Percentiles rank a stretch among this genome's conserved stretches.
These are phyloP conservation scores for Lichtheimia ornata DNA, from an alignment of 371 early-diverging fungal genomes.

Conservation along the genomic window DNA sequence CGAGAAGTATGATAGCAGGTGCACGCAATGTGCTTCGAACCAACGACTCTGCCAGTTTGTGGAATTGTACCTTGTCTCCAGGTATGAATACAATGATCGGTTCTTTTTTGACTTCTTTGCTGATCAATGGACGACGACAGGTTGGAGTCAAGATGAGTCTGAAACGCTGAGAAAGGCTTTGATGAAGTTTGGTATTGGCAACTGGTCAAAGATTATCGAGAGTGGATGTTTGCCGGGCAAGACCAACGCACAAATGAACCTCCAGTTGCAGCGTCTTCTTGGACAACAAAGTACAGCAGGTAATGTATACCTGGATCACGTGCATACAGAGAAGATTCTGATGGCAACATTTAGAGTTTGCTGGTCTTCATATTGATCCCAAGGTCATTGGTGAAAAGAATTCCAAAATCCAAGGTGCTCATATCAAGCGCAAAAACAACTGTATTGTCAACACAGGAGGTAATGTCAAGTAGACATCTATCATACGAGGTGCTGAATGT, in stretches of 20 bases:
- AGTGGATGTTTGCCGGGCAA: constrained; percentile 84
- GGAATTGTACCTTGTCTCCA: constrained; percentile 92
- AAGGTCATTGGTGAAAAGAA: constrained; percentile 81
- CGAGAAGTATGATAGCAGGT: constrained; percentile 87
- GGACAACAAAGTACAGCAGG: constrained; percentile 93
- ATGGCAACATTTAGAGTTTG: constrained; percentile 65
- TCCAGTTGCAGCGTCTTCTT: constrained; percentile 89
- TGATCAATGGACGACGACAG: constrained; percentile 28
- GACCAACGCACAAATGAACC: constrained; percentile 92
- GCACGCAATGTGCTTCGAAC: constrained; percentile 88
- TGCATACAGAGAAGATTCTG: neutral
- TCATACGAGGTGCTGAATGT: neutral
- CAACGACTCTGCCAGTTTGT: constrained; percentile 88
- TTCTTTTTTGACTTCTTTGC: neutral
- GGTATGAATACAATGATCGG: constrained; percentile 32
- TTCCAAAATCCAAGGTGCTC: constrained; percentile 74
- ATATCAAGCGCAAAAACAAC: constrained; percentile 87
- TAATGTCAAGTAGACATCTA: constrained; percentile 9
- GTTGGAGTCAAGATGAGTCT: constrained; percentile 87
- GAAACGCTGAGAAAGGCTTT: constrained; percentile 81
- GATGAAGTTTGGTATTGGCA: constrained; percentile 90
- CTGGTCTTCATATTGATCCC: constrained; percentile 88
- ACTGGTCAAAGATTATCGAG: constrained; percentile 93
- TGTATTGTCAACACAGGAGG: constrained; percentile 89
- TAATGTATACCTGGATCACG: constrained; percentile 22